phyloP scores from a whole-genome alignment of 306 rosid genomes.

The Ochetophila trinervis region DNA sequence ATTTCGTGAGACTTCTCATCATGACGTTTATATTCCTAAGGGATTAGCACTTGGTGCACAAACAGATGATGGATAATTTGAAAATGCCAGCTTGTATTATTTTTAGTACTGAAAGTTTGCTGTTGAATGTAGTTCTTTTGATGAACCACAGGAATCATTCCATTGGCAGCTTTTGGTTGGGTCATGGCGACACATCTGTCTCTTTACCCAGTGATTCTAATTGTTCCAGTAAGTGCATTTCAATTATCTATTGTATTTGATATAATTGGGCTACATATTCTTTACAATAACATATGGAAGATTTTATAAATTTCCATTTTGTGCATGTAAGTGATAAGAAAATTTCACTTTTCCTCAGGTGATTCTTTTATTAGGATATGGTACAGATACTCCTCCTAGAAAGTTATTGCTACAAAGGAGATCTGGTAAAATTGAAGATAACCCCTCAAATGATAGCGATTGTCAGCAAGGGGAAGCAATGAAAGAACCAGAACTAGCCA shows the following conservation, averaged over 20 bases:
- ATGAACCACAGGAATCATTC: slow-evolving; percentile 57
- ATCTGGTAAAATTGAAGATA: slow-evolving; percentile 36
- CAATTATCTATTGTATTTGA: not conserved
- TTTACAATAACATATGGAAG: not conserved
- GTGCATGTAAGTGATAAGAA: slow-evolving; percentile 15
- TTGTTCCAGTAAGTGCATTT: slow-evolving; percentile 65
- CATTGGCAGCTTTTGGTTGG: slow-evolving; percentile 95
- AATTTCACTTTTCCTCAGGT: slow-evolving; percentile 46
- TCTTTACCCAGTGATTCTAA: slow-evolving; percentile 72
- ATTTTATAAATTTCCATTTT: not conserved
- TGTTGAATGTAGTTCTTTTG: slow-evolving; percentile 29
- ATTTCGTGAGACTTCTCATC: not conserved
- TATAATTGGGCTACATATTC: not conserved
- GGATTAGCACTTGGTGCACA: not conserved
- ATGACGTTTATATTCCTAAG: not conserved
- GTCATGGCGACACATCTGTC: slow-evolving; percentile 92
- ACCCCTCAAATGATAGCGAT: slow-evolving; percentile 34
- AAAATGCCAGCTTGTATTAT: slow-evolving; percentile 19
- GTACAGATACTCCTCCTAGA: slow-evolving; percentile 89
- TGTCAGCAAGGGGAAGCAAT: slow-evolving; percentile 38
- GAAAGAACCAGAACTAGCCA: slow-evolving; percentile 26
- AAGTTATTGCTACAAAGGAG: slow-evolving; percentile 47
- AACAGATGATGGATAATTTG: slow-evolving; percentile 13
- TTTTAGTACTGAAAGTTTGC: not conserved
- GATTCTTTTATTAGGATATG: slow-evolving; percentile 69